A percentile compares a stretch with the other conserved stretches of the same genome.
phyloP scores from a whole-genome alignment of 345 rosid species.

The Populus euphratica region DNA sequence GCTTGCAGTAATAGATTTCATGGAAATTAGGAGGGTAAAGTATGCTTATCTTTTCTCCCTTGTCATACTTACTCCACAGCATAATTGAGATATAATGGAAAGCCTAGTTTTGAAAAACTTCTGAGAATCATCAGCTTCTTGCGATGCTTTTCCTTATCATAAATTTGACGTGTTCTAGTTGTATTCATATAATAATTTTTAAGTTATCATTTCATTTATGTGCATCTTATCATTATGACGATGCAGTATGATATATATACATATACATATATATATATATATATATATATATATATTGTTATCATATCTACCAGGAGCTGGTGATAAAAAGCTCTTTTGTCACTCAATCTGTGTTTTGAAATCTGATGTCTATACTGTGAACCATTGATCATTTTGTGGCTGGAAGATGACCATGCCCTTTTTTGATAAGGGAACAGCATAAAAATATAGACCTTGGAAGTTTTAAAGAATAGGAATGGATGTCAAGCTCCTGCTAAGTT shows the following conservation, averaged over 20 bases:
- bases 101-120: conserved; percentile 1
- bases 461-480: not conserved
- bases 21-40: conserved; percentile 27
- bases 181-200: not conserved
- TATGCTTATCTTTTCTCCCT: conserved; percentile 10
- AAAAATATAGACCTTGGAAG: not conserved
- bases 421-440: not conserved
- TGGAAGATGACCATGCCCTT: not conserved
- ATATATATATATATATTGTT: too few relatives aligned
- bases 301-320: not conserved
- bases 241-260: not conserved
- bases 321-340: not conserved
- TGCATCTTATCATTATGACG: not conserved
- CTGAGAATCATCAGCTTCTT: not conserved
- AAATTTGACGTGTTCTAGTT: not conserved
- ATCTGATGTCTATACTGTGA: not conserved
- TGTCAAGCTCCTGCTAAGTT: not conserved
- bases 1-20: conserved; percentile 13
- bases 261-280: not conserved
- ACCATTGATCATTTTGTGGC: not conserved
- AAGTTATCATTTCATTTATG: not conserved
- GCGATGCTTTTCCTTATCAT: not conserved
- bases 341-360: not conserved
- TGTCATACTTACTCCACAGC: not conserved
- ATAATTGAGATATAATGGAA: conserved; percentile 5